Conservation (phyloP, 2,329 filamentous ascomycete species). For the Fusarium equiseti region DNA sequence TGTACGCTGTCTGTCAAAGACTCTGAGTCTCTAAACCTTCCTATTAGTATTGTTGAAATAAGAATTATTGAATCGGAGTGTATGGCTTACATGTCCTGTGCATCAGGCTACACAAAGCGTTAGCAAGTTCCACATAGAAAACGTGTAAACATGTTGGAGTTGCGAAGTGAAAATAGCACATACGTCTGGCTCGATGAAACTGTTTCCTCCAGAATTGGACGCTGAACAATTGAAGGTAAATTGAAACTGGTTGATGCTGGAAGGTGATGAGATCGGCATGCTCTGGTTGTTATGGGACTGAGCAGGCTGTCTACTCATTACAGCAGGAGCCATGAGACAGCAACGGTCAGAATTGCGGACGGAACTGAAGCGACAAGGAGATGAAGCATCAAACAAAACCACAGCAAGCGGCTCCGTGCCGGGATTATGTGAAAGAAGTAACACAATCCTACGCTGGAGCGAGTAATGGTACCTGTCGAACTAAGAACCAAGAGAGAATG, state of each 20-base stretch:
- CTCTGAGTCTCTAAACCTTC: slow-evolving; percentile 47
- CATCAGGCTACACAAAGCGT: slow-evolving; percentile 40
- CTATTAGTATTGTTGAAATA: slow-evolving; percentile 28
- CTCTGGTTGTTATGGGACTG: slow-evolving; percentile 23
- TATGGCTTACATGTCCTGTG: slow-evolving; percentile 43
- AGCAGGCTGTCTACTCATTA: slow-evolving; percentile 34
- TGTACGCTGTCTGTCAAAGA: slow-evolving; percentile 58
- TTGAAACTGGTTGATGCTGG: slow-evolving; percentile 43
- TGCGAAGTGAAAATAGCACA: slow-evolving; percentile 20
- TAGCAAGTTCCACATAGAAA: slow-evolving; percentile 21
- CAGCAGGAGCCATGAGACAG: slow-evolving; percentile 12
- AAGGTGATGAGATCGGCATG: slow-evolving; percentile 31
- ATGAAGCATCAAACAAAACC: slow-evolving; percentile 3
- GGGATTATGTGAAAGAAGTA: slow-evolving; percentile 13
- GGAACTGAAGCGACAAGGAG: background rate
- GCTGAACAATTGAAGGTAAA: slow-evolving; percentile 52
- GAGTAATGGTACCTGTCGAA: slow-evolving; percentile 24
- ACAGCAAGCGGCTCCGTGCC: slow-evolving; percentile 4
- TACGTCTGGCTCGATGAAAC: slow-evolving; percentile 53
- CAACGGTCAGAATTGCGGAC: background rate
- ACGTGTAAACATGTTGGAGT: background rate
- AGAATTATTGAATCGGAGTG: background rate
- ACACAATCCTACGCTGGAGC: slow-evolving; percentile 9
- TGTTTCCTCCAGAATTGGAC: slow-evolving; percentile 45
- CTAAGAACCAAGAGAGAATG: slow-evolving; percentile 21